Evolutionary conservation across 345 rosid species (phyloP), one percentile per base, ranked within the genome.

Genomic region (Hibiscus mutabilis): DNA sequence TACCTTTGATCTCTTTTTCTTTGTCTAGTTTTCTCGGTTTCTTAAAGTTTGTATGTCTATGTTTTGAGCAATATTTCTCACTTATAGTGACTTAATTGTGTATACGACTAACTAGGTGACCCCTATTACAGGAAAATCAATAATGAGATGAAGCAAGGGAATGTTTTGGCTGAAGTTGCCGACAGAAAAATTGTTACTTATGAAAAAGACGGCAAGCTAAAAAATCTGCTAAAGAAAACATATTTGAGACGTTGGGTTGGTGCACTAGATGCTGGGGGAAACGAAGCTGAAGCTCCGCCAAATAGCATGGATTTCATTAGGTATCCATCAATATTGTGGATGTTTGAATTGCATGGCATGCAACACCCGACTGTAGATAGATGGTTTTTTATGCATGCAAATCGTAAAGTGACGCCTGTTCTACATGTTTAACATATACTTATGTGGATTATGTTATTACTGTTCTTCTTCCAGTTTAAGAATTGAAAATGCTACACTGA

Each of bases 401-500:
- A 16, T 22, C 18, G 11, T 7, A 12, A 35, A 64, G 29, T 40
- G 40, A 21, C 58, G 59, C 49, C 3, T 60, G 15, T 63, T 75
- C 18, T 27, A 19, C 60, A 33, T 31, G 67, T 60, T 19, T 69
- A 27, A 31, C 66, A 66, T 47, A 60, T 24, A 37, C 18, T 29
- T 67, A 1, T 60, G 33, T 53, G 29, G 66, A 18, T 75, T 77
- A 51, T 73, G 67, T 49, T 72, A n/a, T 58, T 59, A 46, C 44
- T 63, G 27, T 47, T 70, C 62, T 65, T 80, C 59, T 55, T 67
- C 51, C 77, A 96, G 97, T 78, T 80, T 89, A 91, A 92, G 82
- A 86, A 88, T 96, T 58, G 98, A 96, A 81, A 89, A 85, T 74
- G 97, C 95, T 60, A 85, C 97, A 62, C 80, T 96, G 19, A 91